These are phyloP conservation scores for Sporisorium exsertum DNA, from an alignment of 1,284 basidiomycete species.

Conservation along the genomic window DNA sequence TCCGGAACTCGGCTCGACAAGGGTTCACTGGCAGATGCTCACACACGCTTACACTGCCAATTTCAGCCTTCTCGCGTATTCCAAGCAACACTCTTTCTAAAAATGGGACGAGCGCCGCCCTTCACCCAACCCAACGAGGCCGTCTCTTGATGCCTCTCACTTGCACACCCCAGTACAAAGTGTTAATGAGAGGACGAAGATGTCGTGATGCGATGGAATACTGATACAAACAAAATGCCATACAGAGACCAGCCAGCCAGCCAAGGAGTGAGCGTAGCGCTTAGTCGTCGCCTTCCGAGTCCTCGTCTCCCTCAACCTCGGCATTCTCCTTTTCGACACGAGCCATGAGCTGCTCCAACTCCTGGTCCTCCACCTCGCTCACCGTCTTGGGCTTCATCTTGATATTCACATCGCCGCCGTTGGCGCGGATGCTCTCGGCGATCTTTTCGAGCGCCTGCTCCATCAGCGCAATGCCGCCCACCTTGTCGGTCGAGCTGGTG, in stretches of 20 bases:
- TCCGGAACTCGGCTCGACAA: background rate
- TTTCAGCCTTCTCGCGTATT: background rate
- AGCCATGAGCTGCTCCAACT: constrained; percentile 69
- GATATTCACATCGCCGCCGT: constrained; percentile 80
- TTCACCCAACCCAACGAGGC: background rate
- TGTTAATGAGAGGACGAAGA: background rate
- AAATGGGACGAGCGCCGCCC: background rate
- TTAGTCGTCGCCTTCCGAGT: constrained; percentile 54
- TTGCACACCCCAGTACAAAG: background rate
- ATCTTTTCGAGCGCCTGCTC: constrained; percentile 94
- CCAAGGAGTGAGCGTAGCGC: background rate
- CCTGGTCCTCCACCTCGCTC: constrained; percentile 68
- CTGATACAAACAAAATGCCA: constrained; percentile 15
- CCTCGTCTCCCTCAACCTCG: constrained; percentile 69
- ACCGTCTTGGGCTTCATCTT: constrained; percentile 84
- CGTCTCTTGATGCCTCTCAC: background rate
- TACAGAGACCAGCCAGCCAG: background rate
- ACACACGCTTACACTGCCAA: background rate
- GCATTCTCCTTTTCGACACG: constrained; percentile 69
- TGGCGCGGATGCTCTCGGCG: constrained; percentile 83
- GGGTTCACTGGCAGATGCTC: background rate
- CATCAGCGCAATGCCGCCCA: constrained; percentile 89
- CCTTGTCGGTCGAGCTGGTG: constrained; percentile 97
- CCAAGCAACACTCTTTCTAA: background rate
- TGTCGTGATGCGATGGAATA: constrained; percentile 4